These are phyloP conservation scores for Polyrhizophydium stewartii DNA, from an alignment of 371 early-diverging fungal genomes.

Conservation along the genomic window DNA sequence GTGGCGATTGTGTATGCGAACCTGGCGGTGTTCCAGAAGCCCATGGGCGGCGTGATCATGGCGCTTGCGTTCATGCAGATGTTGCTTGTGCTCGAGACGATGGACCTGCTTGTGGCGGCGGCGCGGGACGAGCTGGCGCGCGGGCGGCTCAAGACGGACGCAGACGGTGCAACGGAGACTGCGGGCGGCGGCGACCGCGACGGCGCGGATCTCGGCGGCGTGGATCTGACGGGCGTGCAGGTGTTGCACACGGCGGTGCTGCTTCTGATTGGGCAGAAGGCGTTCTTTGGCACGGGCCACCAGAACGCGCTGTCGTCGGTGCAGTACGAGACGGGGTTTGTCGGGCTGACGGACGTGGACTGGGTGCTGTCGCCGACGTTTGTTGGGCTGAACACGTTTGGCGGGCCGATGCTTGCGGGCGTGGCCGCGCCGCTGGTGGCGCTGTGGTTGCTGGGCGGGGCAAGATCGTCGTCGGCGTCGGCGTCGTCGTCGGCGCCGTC, in stretches of 20 bases:
- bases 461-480: too few species aligned
- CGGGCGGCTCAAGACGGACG: constrained; percentile 17
- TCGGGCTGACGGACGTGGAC: constrained; percentile 69
- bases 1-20: constrained; percentile 49
- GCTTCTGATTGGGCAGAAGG: constrained; percentile 54
- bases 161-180: not conserved
- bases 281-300: constrained; percentile 89
- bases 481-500: too few species aligned
- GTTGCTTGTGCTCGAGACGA: constrained; percentile 44
- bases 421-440: constrained; percentile 23
- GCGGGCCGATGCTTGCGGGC: constrained; percentile 58
- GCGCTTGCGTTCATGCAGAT: constrained; percentile 48
- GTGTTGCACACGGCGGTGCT: constrained; percentile 16
- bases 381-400: constrained; percentile 74
- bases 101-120: constrained; percentile 44
- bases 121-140: constrained; percentile 4
- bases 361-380: constrained; percentile 65
- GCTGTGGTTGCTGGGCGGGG: constrained; percentile 17
- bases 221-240: constrained; percentile 14
- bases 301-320: constrained; percentile 85
- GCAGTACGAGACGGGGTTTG: constrained; percentile 84
- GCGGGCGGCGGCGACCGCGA: constrained; percentile 10
- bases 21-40: constrained; percentile 60
- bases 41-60: constrained; percentile 68
- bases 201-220: too few species aligned